A percentile compares a stretch with the other conserved stretches of the same genome.
Conservation (phyloP, 176 grass and related monocot species). For the Eleusine coracana region DNA sequence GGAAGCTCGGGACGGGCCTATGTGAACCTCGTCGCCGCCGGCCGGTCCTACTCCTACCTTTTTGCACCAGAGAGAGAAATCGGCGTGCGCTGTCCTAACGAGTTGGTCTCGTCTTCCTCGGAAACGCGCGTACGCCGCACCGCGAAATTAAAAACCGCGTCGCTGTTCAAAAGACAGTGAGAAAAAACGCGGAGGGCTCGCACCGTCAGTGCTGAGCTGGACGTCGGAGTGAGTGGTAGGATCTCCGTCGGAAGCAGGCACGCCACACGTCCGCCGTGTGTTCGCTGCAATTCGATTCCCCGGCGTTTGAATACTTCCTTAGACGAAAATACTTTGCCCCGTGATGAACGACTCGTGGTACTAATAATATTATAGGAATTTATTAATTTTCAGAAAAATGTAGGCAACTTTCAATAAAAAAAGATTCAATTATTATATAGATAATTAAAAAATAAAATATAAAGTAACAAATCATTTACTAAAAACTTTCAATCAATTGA, state of each 20-base stretch:
- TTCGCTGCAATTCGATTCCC: not conserved
- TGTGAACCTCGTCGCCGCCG: conserved; percentile 1
- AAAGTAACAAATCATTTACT: too few species aligned
- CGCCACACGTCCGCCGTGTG: not conserved
- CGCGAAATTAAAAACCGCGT: conserved; percentile 35
- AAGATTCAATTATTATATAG: too few species aligned
- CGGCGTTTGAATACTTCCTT: not conserved
- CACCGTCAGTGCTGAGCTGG: not conserved
- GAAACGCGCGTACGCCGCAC: conserved; percentile 30
- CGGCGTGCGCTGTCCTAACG: conserved; percentile 19
- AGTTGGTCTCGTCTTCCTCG: conserved; percentile 8
- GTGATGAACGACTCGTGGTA: not conserved
- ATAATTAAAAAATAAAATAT: too few species aligned
- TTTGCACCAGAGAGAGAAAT: not conserved
- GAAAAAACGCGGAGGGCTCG: conserved; percentile 2
- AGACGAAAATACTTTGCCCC: not conserved
- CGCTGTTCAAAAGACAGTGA: not conserved
- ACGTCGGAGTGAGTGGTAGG: conserved; percentile 17
- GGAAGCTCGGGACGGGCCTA: conserved; percentile 6
- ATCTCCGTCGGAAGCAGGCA: not conserved
- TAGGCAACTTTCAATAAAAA: too few species aligned
- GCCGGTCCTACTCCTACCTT: not conserved
- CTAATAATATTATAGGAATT: too few species aligned
- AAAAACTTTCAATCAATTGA: too few species aligned
- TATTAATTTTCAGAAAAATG: too few species aligned